Conservation (phyloP, 2,329 filamentous ascomycete genomes). For the Verticillium nubilum region DNA sequence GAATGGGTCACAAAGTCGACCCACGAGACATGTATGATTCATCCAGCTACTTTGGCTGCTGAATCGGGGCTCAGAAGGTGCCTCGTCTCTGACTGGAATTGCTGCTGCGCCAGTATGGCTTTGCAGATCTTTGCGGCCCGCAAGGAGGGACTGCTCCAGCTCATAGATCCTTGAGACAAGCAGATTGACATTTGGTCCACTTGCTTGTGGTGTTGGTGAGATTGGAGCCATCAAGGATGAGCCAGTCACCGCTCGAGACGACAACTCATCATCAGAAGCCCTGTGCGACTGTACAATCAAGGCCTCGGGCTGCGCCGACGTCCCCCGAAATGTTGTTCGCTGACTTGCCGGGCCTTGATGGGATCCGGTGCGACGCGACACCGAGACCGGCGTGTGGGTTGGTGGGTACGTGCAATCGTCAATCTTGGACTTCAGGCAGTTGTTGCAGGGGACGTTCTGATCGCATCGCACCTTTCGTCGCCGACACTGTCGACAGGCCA, state of each 20-base stretch:
- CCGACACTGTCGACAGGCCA: slow-evolving; percentile 6
- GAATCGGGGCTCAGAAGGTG: not conserved
- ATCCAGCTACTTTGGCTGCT: slow-evolving; percentile 44
- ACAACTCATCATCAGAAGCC: not conserved
- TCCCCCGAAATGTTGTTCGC: too few relatives aligned
- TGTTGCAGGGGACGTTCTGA: slow-evolving; percentile 4
- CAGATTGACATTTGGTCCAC: not conserved
- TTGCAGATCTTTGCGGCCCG: not conserved
- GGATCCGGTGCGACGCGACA: not conserved
- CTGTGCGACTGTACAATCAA: not conserved
- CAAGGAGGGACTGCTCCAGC: not conserved
- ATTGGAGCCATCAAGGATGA: not conserved
- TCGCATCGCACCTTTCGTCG: slow-evolving; percentile 7
- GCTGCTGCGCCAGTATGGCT: not conserved
- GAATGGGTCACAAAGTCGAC: slow-evolving; percentile 6
- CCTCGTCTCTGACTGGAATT: not conserved
- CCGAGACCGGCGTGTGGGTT: not conserved
- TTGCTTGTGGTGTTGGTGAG: too few relatives aligned
- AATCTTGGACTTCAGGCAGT: slow-evolving; percentile 1
- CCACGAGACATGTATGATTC: slow-evolving; percentile 33
- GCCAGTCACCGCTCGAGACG: not conserved
- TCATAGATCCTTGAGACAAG: not conserved
- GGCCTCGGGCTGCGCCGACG: not conserved
- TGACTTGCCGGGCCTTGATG: too few relatives aligned
- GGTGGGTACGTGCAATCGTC: not conserved